A percentile compares a stretch with the other conserved stretches of the same genome.
These are phyloP conservation scores for Entomortierella beljakovae DNA, from an alignment of 192 early-diverging fungal genomes.

Conservation along the genomic window DNA sequence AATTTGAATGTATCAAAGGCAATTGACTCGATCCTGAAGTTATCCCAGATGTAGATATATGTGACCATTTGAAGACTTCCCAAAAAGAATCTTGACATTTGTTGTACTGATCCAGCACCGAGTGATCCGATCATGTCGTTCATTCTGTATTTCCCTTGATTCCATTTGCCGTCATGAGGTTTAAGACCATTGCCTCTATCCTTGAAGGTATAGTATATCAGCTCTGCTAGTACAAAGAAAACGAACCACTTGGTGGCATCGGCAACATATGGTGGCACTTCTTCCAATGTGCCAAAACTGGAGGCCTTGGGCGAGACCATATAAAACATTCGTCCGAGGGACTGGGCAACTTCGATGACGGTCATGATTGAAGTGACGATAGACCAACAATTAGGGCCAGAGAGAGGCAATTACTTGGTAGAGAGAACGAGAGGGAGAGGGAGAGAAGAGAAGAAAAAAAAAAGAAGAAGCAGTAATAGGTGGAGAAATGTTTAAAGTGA, in stretches of 20 bases:
- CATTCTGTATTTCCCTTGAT: constrained; percentile 58
- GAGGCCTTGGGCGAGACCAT: constrained; percentile 58
- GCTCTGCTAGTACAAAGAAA: constrained; percentile 53
- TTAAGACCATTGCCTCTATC: constrained; percentile 42
- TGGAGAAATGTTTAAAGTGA: background rate
- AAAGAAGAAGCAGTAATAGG: background rate
- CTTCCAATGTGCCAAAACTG: constrained; percentile 46
- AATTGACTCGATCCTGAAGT: constrained; percentile 54
- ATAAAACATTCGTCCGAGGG: constrained; percentile 67
- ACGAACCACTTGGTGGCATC: constrained; percentile 66
- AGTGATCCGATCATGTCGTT: constrained; percentile 66
- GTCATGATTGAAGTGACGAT: constrained; percentile 15
- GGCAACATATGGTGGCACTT: constrained; percentile 66
- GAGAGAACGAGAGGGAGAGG: background rate
- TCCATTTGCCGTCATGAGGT: constrained; percentile 49
- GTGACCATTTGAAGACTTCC: constrained; percentile 55
- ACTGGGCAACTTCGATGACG: constrained; percentile 48
- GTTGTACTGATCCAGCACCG: constrained; percentile 64
- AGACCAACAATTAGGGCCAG: background rate
- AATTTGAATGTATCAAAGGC: constrained; percentile 56
- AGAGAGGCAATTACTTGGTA: background rate
- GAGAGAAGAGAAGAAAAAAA: background rate
- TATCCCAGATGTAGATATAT: constrained; percentile 65
- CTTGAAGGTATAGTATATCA: constrained; percentile 45
- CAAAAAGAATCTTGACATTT: constrained; percentile 62